phyloP scores from a whole-genome alignment of 768 basidiomycete species.

The Tricholomella constricta region DNA sequence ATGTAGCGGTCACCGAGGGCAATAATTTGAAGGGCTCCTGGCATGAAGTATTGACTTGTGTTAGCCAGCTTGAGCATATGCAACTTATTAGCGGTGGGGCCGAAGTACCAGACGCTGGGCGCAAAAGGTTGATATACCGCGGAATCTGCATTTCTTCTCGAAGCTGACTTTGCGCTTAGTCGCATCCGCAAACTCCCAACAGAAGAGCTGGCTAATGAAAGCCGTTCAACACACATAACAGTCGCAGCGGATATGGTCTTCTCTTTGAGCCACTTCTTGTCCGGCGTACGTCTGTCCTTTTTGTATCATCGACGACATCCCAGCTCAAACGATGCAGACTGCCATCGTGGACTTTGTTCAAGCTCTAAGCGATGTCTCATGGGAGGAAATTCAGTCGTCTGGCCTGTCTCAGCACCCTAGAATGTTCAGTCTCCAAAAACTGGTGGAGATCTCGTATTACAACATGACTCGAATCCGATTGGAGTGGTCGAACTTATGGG shows the following conservation, averaged over 20 bases:
- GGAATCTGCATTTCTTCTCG: background rate
- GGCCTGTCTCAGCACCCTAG: slow-evolving; percentile 92
- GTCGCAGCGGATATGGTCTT: slow-evolving; percentile 99
- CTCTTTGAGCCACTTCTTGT: slow-evolving; percentile 90
- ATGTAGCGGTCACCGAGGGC: slow-evolving; percentile 95
- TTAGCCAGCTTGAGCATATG: slow-evolving; percentile 98
- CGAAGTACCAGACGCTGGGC: slow-evolving; percentile 76
- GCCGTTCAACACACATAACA: slow-evolving; percentile 96
- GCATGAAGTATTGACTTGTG: slow-evolving; percentile 95
- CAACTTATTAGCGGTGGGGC: slow-evolving; percentile 92
- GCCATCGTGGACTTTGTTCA: slow-evolving; percentile 98
- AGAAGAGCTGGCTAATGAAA: slow-evolving; percentile 95
- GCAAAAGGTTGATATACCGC: slow-evolving; percentile 67
- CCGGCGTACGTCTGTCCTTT: slow-evolving; percentile 66
- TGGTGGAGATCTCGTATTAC: slow-evolving; percentile 99
- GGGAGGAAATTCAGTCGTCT: slow-evolving; percentile 99
- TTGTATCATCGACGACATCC: slow-evolving; percentile 3
- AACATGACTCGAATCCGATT: slow-evolving; percentile 98
- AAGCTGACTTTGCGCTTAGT: slow-evolving; percentile 26
- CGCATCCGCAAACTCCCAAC: slow-evolving; percentile 68
- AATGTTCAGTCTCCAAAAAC: slow-evolving; percentile 94
- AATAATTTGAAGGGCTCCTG: slow-evolving; percentile 95
- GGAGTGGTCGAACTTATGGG: slow-evolving; percentile 98
- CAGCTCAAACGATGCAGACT: slow-evolving; percentile 49
- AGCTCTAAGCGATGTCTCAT: slow-evolving; percentile 94